phyloP scores from a whole-genome alignment of 2,329 filamentous ascomycete species.

The Alternaria sp. region DNA sequence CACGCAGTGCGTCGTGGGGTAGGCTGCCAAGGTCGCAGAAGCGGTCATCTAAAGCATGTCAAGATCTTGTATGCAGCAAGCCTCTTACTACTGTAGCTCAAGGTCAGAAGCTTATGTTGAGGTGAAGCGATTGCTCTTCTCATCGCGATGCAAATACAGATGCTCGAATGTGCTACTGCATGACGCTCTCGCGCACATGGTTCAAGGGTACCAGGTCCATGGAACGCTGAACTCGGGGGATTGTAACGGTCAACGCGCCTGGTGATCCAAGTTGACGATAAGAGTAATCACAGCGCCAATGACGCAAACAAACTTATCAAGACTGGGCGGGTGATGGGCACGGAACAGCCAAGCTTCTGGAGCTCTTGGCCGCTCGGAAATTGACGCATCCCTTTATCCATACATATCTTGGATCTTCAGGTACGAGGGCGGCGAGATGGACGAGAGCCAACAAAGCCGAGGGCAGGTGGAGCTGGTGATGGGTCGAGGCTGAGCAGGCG shows the following conservation, averaged over 20 bases:
- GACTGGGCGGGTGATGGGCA: slow-evolving; percentile 9
- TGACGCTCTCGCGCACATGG: background rate
- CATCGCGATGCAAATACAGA: background rate
- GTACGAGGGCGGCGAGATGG: slow-evolving; percentile 10
- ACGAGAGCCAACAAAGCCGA: slow-evolving; percentile 7
- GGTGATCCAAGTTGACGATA: background rate
- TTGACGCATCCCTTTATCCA: slow-evolving; percentile 17
- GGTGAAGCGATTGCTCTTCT: background rate
- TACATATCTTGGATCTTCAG: slow-evolving; percentile 12
- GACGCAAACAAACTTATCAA: slow-evolving; percentile 10
- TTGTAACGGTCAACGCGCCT: background rate
- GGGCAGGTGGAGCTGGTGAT: slow-evolving; percentile 7
- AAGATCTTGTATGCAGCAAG: slow-evolving; percentile 25
- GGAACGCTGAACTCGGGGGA: background rate
- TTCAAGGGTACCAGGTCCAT: background rate
- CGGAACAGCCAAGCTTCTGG: slow-evolving; percentile 22
- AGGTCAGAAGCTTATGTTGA: slow-evolving; percentile 4
- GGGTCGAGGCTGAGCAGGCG: slow-evolving; percentile 23
- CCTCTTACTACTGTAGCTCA: slow-evolving; percentile 12
- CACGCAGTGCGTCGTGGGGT: background rate
- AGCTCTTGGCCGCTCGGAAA: slow-evolving; percentile 17
- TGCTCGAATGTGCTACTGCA: background rate
- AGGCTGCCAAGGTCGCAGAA: slow-evolving; percentile 18
- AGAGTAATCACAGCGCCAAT: slow-evolving; percentile 1
- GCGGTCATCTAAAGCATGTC: slow-evolving; percentile 12